Base-by-base conservation (phyloP, 2,329 filamentous ascomycete genomes). In the Curvularia eragrostidis region DNA sequence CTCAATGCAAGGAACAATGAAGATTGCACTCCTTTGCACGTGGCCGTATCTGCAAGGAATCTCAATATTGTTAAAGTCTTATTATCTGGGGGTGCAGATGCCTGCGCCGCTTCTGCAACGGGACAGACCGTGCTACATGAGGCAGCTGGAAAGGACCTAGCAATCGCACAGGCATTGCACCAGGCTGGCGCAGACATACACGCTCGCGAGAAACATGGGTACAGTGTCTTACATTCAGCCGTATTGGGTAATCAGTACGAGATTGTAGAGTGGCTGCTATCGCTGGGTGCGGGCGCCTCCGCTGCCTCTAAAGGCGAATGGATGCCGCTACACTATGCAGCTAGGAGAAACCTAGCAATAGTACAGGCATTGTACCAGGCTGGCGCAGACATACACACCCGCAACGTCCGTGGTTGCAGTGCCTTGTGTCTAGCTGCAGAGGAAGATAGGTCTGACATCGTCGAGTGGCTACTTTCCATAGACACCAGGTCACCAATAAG, bases 391-490 rank as follows among this genome's bases (percentile, higher is more conserved):
- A 21, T 41, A 23, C 15, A 41, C 7, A 10, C 38, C 13, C 10
- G 38, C 10, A 23, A 1, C 0, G 13, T 13, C 0, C 0, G 3
- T 41, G 38, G 38, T 10, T 2, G 4, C 1, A 23, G 1, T 23
- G 38, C 13, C 12, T 41, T 23, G 19, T 4, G 7, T 19, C 9
- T 21, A 12, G 38, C 38, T 21, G 10, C 19, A 13, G 2, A 15
- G 2, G 1, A 23, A 19, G 21, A 41, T 13, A 18, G 9, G 10
- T 1, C 19, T 41, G 9, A 5, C 6, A 41, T 23, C 12, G 38
- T 41, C 5, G 38, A 19, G 19, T 41, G 38, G 38, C 18, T 41
- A 23, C 19, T 41, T 6, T 41, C 19, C 10, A 2, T 41, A 13
- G 19, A 23, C 38, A 41, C 19, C 19, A 21, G 2, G 12, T 23